These are phyloP conservation scores for Entomortierella parvispora DNA, from an alignment of 192 early-diverging fungal species.

Conservation along the genomic window DNA sequence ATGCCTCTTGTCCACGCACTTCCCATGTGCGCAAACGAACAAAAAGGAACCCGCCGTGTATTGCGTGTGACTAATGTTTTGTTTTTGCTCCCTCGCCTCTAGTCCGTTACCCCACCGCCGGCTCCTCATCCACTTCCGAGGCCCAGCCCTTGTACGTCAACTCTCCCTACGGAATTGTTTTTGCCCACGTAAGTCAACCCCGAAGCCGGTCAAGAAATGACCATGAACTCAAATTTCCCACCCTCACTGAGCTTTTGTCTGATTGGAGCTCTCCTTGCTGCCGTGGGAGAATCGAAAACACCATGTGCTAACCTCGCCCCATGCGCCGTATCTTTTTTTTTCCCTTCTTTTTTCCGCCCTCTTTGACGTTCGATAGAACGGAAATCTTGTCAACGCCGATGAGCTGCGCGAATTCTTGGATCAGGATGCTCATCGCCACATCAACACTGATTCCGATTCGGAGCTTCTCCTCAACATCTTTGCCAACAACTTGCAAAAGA, in stretches of 20 bases:
- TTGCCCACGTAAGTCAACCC: slow-evolving; percentile 84
- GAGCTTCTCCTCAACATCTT: slow-evolving; percentile 98
- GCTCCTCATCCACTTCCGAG: slow-evolving; percentile 94
- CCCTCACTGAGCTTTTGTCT: too few relatives aligned
- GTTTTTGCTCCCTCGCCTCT: slow-evolving; percentile 1
- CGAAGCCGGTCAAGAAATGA: not conserved
- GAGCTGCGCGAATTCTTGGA: slow-evolving; percentile 93
- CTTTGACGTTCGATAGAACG: slow-evolving; percentile 73
- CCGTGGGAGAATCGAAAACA: not conserved
- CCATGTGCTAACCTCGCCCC: too few relatives aligned
- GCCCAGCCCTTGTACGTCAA: slow-evolving; percentile 99
- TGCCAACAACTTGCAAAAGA: slow-evolving; percentile 96
- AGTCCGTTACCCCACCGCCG: slow-evolving; percentile 99
- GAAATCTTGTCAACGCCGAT: slow-evolving; percentile 94
- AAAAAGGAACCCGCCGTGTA: too few relatives aligned
- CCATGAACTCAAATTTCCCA: too few relatives aligned
- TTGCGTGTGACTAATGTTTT: slow-evolving; percentile 2
- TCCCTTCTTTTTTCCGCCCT: not conserved
- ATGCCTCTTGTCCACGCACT: too few relatives aligned
- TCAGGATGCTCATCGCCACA: slow-evolving; percentile 96
- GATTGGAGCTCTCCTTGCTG: too few relatives aligned
- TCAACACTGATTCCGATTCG: slow-evolving; percentile 99
- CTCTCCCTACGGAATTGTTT: slow-evolving; percentile 96
- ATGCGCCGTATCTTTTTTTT: slow-evolving; percentile 11
- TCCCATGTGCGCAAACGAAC: too few relatives aligned